phyloP scores from a whole-genome alignment of 2,329 filamentous ascomycete species.

The Clarireedia hainanense region DNA sequence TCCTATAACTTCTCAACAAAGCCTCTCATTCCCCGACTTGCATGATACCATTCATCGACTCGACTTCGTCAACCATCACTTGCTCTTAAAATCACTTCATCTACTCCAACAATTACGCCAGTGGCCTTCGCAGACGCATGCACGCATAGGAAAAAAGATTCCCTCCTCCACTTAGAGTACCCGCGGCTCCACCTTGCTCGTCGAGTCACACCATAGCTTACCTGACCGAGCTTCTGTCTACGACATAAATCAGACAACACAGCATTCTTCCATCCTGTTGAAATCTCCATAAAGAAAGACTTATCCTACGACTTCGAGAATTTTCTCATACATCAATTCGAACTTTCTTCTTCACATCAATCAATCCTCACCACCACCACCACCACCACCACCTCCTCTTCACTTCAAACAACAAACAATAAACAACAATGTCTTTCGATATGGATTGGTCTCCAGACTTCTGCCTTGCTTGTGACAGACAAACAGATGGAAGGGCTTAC shows the following conservation, averaged over 20 bases:
- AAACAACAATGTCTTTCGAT: slow-evolving; percentile 26
- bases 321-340: background rate
- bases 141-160: slow-evolving; percentile 2
- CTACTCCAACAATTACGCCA: slow-evolving; percentile 13
- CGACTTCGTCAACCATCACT: slow-evolving; percentile 9
- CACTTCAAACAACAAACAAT: slow-evolving; percentile 7
- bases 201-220: slow-evolving; percentile 25
- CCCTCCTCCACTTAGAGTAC: slow-evolving; percentile 13
- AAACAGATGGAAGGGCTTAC: slow-evolving; percentile 74
- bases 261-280: slow-evolving; percentile 3
- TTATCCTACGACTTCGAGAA: slow-evolving; percentile 1
- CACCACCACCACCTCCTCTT: background rate
- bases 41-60: slow-evolving; percentile 13
- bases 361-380: slow-evolving; percentile 3
- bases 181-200: slow-evolving; percentile 23
- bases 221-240: slow-evolving; percentile 12
- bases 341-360: background rate
- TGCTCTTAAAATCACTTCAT: slow-evolving; percentile 15
- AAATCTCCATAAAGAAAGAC: slow-evolving; percentile 7
- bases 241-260: slow-evolving; percentile 12
- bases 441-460: slow-evolving; percentile 75
- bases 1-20: background rate
- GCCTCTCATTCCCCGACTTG: background rate
- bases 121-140: slow-evolving; percentile 12
- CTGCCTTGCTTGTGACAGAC: slow-evolving; percentile 89